These are phyloP conservation scores for Eutrema yunnanense DNA, from an alignment of 345 rosid genomes.

Conservation along the genomic window DNA sequence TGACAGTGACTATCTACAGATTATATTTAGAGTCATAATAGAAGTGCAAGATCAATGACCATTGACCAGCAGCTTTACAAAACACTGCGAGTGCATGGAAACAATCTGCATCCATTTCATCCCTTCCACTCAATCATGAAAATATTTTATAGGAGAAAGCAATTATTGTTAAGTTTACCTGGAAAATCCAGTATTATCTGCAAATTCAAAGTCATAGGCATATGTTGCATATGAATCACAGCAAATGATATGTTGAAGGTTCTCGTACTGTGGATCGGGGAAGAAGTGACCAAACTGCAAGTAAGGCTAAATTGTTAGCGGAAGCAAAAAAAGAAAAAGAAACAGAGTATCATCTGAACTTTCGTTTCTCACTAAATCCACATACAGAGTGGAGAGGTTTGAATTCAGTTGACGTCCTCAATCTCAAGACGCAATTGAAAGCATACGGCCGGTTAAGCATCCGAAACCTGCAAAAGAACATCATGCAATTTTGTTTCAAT, in stretches of 20 bases:
- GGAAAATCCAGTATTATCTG: slow-evolving; percentile 72
- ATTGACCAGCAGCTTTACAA: neutral
- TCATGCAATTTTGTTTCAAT: neutral
- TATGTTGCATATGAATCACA: slow-evolving; percentile 96
- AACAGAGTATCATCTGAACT: neutral
- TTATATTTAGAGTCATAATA: neutral
- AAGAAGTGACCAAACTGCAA: slow-evolving; percentile 98
- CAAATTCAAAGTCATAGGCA: slow-evolving; percentile 92
- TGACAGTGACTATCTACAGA: neutral
- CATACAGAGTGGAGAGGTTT: slow-evolving; percentile 86
- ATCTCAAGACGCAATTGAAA: slow-evolving; percentile 81
- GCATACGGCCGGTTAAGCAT: slow-evolving; percentile 96
- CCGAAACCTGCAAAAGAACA: slow-evolving; percentile 56
- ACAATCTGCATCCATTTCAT: neutral
- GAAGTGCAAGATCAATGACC: neutral
- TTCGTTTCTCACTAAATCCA: slow-evolving; percentile 7
- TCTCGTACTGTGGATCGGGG: slow-evolving; percentile 95
- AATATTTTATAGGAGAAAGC: neutral
- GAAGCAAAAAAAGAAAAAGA: neutral
- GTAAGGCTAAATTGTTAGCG: slow-evolving; percentile 18
- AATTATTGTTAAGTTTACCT: slow-evolving; percentile 39
- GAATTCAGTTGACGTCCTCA: slow-evolving; percentile 92
- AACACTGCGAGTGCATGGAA: neutral
- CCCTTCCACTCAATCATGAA: neutral
- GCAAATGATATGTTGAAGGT: slow-evolving; percentile 94